Evolutionary conservation across 306 rosid species (phyloP).

Genomic region (Coriaria nepalensis): DNA sequence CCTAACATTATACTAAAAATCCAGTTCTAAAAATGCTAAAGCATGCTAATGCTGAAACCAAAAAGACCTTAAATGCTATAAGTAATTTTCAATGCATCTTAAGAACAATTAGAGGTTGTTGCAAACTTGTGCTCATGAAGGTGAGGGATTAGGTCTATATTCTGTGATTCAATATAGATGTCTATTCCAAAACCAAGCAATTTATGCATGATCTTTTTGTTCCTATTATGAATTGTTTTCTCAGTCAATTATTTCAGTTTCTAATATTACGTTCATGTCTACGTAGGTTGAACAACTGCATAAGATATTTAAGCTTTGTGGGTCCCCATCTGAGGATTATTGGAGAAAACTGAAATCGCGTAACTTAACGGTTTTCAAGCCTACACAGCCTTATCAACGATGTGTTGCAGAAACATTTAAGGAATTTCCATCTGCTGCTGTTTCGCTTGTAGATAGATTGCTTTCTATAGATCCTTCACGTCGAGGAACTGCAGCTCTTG

Average conservation of each 20-base stretch:
- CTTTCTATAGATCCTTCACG: slow-evolving; percentile 64
- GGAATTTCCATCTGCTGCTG: slow-evolving; percentile 48
- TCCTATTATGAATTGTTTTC: too few relatives aligned
- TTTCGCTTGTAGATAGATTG: slow-evolving; percentile 59
- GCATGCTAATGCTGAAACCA: too few relatives aligned
- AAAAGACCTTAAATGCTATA: too few relatives aligned
- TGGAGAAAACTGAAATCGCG: slow-evolving; percentile 54
- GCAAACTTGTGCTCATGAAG: too few relatives aligned
- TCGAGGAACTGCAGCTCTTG: slow-evolving; percentile 68
- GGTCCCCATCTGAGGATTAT: slow-evolving; percentile 82
- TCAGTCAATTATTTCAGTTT: not conserved
- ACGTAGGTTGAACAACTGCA: slow-evolving; percentile 90
- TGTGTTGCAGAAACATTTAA: slow-evolving; percentile 61
- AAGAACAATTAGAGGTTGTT: too few relatives aligned
- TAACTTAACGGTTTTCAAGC: slow-evolving; percentile 53
- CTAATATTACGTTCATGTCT: not conserved
- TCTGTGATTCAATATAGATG: too few relatives aligned
- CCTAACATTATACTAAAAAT: too few relatives aligned
- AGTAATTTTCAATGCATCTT: too few relatives aligned
- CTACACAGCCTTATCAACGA: slow-evolving; percentile 66
- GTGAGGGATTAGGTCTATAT: too few relatives aligned
- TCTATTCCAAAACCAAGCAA: too few relatives aligned
- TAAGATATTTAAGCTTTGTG: slow-evolving; percentile 90
- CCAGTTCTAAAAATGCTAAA: too few relatives aligned
- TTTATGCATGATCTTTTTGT: too few relatives aligned